Evolutionary conservation across 1,139 yeast genomes (phyloP).

Genomic region (Cylindricascospora bacillispora): DNA sequence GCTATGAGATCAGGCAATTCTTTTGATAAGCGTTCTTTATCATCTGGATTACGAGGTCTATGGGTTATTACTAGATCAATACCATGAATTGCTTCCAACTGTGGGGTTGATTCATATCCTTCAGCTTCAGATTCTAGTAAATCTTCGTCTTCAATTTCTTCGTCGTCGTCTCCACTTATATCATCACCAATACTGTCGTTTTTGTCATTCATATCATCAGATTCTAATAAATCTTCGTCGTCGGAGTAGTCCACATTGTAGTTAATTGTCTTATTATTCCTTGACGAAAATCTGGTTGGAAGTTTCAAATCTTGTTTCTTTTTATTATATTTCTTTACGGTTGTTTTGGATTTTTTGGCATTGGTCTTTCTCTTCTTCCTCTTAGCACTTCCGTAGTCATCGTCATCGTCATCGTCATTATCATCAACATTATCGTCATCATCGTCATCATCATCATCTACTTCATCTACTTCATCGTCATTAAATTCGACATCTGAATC

Average conservation of each 20-base stretch:
- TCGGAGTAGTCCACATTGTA: constrained; percentile 65
- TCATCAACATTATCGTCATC: constrained; percentile 21
- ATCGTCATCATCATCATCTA: constrained; percentile 14
- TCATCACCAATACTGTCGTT: constrained; percentile 49
- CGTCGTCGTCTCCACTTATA: constrained; percentile 42
- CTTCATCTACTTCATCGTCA: constrained; percentile 25
- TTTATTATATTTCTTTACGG: constrained; percentile 10
- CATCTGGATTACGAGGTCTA: constrained; percentile 19
- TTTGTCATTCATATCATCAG: constrained; percentile 31
- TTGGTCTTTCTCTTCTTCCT: constrained; percentile 15
- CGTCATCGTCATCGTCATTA: constrained; percentile 23
- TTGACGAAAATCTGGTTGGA: constrained; percentile 59
- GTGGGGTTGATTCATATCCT: constrained; percentile 30
- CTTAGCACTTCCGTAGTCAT: constrained; percentile 22
- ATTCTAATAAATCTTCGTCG: constrained; percentile 37
- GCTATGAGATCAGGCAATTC: constrained; percentile 32
- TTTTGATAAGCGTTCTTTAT: constrained; percentile 22
- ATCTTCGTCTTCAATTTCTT: constrained; percentile 16
- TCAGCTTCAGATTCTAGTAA: constrained; percentile 13
- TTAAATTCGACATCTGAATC: constrained; percentile 14
- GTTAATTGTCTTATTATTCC: constrained; percentile 61
- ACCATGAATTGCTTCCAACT: constrained; percentile 20
- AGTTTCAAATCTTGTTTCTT: constrained; percentile 10
- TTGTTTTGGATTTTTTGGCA: not conserved
- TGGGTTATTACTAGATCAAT: constrained; percentile 31